Conservation (phyloP, 2,329 filamentous ascomycete species). For the Clathrospora elynae region DNA sequence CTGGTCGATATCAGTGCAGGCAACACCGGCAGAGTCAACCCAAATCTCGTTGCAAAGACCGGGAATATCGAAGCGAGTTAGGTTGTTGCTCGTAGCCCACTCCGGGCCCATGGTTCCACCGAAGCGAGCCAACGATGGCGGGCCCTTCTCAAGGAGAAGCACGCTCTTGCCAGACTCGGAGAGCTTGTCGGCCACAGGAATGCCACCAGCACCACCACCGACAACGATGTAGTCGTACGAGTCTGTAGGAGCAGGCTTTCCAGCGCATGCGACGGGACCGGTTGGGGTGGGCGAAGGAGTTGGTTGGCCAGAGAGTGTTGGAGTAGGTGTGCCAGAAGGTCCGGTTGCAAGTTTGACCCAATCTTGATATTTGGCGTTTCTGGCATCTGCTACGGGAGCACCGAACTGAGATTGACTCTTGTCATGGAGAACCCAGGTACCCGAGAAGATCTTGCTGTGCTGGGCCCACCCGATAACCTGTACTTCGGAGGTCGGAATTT, state of each 20-base stretch:
- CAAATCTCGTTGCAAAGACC: conserved; percentile 74
- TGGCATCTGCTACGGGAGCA: conserved; percentile 51
- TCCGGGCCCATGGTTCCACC: conserved; percentile 64
- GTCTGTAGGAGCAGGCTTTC: conserved; percentile 47
- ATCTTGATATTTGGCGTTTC: conserved; percentile 51
- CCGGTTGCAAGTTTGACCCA: conserved; percentile 48
- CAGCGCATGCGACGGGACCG: conserved; percentile 44
- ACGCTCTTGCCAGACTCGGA: conserved; percentile 69
- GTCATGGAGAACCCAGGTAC: conserved; percentile 58
- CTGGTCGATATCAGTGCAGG: conserved; percentile 71
- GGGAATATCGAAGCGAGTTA: conserved; percentile 74
- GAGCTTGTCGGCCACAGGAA: conserved; percentile 64
- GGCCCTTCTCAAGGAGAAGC: conserved; percentile 59
- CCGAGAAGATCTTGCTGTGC: conserved; percentile 48
- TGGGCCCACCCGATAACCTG: conserved; percentile 63
- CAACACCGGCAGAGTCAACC: conserved; percentile 65
- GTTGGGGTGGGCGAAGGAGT: conserved; percentile 39
- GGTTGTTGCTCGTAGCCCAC: conserved; percentile 66
- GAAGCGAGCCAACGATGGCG: conserved; percentile 66
- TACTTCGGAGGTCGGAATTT: conserved; percentile 44
- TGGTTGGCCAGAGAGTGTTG: conserved; percentile 20
- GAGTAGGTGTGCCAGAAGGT: conserved; percentile 26
- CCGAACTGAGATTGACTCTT: conserved; percentile 62
- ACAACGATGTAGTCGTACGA: conserved; percentile 69
- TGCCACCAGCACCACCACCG: conserved; percentile 66